Evolutionary conservation across 148 eudicot genomes (phyloP).

Genomic region (Talinum fruticosum): DNA sequence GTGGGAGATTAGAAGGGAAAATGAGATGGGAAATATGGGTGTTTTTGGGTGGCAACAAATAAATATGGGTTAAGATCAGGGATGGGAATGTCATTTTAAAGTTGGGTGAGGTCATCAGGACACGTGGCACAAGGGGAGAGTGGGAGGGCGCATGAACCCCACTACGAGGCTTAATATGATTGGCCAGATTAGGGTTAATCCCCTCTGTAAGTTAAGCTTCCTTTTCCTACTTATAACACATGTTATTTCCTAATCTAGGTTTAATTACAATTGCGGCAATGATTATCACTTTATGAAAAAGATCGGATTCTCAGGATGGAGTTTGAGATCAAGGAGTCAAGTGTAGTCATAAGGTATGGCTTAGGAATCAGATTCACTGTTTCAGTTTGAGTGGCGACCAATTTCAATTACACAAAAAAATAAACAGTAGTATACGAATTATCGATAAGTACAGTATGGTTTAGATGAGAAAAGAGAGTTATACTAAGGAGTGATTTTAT

Average conservation of each 20-base stretch:
- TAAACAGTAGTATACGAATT: too few relatives aligned
- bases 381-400: too few relatives aligned
- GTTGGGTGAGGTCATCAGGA: neutral
- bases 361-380: too few relatives aligned
- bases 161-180: slow-evolving; percentile 37
- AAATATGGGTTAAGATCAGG: neutral
- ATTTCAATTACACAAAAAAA: too few relatives aligned
- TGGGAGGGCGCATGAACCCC: slow-evolving; percentile 34
- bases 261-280: neutral
- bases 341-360: neutral
- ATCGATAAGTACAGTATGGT: too few relatives aligned
- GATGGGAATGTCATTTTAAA: neutral
- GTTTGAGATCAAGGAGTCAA: neutral
- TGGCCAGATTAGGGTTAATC: slow-evolving; percentile 30
- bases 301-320: neutral
- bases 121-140: slow-evolving; percentile 34
- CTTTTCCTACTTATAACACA: neutral
- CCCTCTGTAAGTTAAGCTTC: neutral
- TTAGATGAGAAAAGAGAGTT: too few relatives aligned
- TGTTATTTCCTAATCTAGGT: neutral
- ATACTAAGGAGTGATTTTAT: too few relatives aligned
- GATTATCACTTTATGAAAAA: neutral
- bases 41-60: neutral
- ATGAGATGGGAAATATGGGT: too few relatives aligned
- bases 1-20: neutral